Evolutionary conservation across 768 basidiomycete species (phyloP).

Genomic region (Lentinula aciculospora): DNA sequence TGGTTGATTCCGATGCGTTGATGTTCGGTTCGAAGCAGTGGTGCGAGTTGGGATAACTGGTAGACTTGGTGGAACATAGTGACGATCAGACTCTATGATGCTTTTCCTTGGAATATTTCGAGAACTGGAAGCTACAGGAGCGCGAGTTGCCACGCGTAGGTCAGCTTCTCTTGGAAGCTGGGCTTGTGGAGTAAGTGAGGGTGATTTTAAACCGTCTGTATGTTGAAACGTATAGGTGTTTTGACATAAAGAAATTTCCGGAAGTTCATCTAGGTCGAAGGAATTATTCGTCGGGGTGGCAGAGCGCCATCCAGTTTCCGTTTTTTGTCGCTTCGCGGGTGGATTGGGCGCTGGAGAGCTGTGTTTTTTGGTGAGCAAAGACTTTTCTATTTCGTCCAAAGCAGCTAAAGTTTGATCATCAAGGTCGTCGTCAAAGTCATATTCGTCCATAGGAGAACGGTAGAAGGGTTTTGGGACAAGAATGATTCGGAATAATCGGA

Average conservation of each 20-base stretch:
- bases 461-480: not conserved
- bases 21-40: too few relatives aligned
- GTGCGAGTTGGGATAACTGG: not conserved
- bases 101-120: conserved; percentile 12
- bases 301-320: conserved; percentile 34
- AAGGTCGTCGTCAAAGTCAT: conserved; percentile 56
- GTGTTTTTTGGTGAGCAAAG: conserved; percentile 25
- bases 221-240: conserved; percentile 44
- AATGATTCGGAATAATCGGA: not conserved
- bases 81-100: not conserved
- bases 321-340: conserved; percentile 54
- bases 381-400: conserved; percentile 55
- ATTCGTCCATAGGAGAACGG: conserved; percentile 35
- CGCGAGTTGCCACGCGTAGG: not conserved
- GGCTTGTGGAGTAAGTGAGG: conserved; percentile 6
- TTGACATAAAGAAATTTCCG: conserved; percentile 55
- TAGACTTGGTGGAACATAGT: not conserved
- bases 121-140: conserved; percentile 4
- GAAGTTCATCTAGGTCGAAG: conserved; percentile 47
- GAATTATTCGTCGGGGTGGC: conserved; percentile 14
- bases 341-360: conserved; percentile 20
- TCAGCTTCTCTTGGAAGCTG: conserved; percentile 7
- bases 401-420: conserved; percentile 58
- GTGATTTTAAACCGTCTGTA: conserved; percentile 11
- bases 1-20: not conserved